A percentile compares a stretch with the other conserved stretches of the same genome.
Conservation (phyloP, 1,284 basidiomycete genomes). For the Hemileia vastatrix region DNA sequence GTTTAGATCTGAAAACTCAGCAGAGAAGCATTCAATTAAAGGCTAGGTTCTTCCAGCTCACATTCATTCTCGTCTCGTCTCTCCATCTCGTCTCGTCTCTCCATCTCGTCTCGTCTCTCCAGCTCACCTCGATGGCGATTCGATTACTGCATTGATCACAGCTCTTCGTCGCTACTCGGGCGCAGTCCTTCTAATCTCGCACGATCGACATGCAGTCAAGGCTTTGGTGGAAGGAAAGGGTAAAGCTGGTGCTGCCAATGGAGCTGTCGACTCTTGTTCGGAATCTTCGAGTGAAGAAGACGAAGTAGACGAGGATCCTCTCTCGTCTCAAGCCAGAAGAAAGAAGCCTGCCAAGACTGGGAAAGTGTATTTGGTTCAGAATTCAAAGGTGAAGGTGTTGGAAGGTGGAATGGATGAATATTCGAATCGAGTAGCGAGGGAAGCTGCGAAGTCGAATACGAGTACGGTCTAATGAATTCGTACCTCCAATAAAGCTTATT, state of each 20-base stretch:
- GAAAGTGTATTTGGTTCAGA: conserved; percentile 48
- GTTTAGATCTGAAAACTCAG: neutral
- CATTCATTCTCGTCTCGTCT: neutral
- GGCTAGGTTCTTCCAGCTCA: neutral
- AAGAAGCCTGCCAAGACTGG: conserved; percentile 39
- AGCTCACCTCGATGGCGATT: conserved; percentile 60
- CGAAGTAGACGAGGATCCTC: conserved; percentile 30
- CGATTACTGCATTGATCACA: conserved; percentile 54
- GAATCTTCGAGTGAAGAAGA: conserved; percentile 42
- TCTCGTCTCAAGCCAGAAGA: neutral
- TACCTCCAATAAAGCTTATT: too few species aligned
- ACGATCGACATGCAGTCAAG: conserved; percentile 52
- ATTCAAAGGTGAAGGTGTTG: conserved; percentile 47
- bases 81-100: neutral
- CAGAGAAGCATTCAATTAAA: too few species aligned
- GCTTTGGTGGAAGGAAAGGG: conserved; percentile 26
- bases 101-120: too few species aligned
- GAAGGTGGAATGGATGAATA: conserved; percentile 48
- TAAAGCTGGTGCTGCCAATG: conserved; percentile 25
- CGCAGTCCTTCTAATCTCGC: conserved; percentile 57
- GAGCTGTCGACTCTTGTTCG: conserved; percentile 46
- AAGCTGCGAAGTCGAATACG: conserved; percentile 31
- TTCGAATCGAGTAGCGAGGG: conserved; percentile 44
- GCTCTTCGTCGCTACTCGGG: conserved; percentile 54
- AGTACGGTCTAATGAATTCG: too few species aligned